Evolutionary conservation across 1,284 basidiomycete genomes (phyloP).

Genomic region (Kalmanozyma brasiliensis): DNA sequence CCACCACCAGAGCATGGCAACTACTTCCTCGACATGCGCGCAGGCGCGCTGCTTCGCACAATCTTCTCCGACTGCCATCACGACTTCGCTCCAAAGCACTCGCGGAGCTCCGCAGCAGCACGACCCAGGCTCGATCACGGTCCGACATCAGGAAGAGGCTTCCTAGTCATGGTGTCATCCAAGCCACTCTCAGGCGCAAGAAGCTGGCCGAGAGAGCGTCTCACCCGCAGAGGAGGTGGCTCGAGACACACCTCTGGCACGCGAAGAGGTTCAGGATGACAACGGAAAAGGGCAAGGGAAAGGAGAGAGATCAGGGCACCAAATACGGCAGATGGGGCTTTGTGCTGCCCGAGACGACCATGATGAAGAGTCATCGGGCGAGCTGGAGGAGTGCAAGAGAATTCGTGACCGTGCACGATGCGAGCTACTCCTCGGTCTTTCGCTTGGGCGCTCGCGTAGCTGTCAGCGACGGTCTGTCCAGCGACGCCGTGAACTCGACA

Average conservation of each 20-base stretch:
- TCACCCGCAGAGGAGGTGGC: constrained; percentile 51
- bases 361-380: constrained; percentile 60
- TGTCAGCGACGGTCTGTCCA: neutral
- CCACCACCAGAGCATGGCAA: constrained; percentile 65
- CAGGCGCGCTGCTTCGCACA: constrained; percentile 64
- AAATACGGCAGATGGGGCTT: constrained; percentile 53
- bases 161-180: constrained; percentile 42
- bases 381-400: constrained; percentile 50
- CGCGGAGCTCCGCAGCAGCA: constrained; percentile 61
- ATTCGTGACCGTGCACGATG: constrained; percentile 55
- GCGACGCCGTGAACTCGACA: neutral
- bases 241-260: constrained; percentile 68
- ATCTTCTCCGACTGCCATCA: constrained; percentile 61
- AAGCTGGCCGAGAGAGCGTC: constrained; percentile 47
- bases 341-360: constrained; percentile 58
- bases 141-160: constrained; percentile 51
- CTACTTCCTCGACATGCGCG: constrained; percentile 63
- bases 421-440: constrained; percentile 56
- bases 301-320: constrained; percentile 42
- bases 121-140: constrained; percentile 52
- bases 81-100: constrained; percentile 59
- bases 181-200: constrained; percentile 44
- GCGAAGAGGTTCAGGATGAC: constrained; percentile 66
- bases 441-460: constrained; percentile 22
- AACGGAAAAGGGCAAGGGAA: constrained; percentile 52